Evolutionary conservation across 108 stramenopile genomes (phyloP).

Genomic region (Conticribra guillardii): DNA sequence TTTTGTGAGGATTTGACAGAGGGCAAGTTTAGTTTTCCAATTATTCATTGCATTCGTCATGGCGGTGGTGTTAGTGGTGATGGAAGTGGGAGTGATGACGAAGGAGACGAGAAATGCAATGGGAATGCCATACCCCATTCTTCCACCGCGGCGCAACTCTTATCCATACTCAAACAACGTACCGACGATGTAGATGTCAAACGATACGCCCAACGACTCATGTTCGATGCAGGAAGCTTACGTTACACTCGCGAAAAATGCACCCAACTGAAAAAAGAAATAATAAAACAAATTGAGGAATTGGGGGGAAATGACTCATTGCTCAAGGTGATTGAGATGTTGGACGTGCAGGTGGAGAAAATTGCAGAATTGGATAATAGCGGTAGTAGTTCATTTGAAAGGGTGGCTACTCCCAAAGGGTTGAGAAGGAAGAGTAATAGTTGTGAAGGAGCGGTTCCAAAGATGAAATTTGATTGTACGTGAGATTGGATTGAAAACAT

Average conservation of each 20-base stretch:
- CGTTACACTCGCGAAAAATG: conserved; percentile 77
- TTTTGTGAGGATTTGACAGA: conserved; percentile 98
- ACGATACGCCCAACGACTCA: conserved; percentile 78
- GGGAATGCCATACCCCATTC: no score
- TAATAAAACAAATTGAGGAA: conserved; percentile 59
- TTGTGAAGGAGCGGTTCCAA: neutral
- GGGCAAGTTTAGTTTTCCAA: conserved; percentile 95
- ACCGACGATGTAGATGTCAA: conserved; percentile 93
- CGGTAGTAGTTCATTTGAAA: neutral
- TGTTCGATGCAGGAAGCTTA: conserved; percentile 79
- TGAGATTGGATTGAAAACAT: neutral
- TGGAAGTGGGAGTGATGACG: conserved; percentile 15
- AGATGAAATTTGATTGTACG: neutral
- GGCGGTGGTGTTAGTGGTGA: conserved; percentile 3
- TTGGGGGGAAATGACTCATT: conserved; percentile 82
- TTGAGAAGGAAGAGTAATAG: neutral
- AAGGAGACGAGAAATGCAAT: no score
- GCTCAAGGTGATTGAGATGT: conserved; percentile 60
- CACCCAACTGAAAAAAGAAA: conserved; percentile 56
- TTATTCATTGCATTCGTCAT: conserved; percentile 77
- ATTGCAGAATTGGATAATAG: conserved; percentile 35
- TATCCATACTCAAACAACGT: conserved; percentile 92
- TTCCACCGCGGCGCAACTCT: conserved; percentile 59
- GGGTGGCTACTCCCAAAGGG: neutral
- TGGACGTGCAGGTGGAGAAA: conserved; percentile 78